Percentiles rank a stretch among this genome's conserved stretches.
phyloP scores from a whole-genome alignment of 2,329 filamentous ascomycete species.

The Diaporthe batatas region DNA sequence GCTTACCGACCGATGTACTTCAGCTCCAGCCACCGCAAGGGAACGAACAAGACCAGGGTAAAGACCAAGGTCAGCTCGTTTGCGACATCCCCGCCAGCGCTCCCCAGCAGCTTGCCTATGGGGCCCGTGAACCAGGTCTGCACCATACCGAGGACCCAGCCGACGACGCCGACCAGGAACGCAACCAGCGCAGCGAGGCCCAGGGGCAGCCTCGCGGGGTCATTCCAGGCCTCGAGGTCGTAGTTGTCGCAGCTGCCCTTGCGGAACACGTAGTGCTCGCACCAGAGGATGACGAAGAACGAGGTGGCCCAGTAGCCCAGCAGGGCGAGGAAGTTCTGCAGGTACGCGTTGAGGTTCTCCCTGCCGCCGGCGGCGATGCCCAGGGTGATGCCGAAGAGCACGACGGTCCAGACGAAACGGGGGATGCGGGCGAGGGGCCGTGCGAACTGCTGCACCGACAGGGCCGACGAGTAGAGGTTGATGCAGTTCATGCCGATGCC shows the following conservation, averaged over 20 bases:
- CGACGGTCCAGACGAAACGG: conserved; percentile 61
- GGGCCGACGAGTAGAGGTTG: conserved; percentile 55
- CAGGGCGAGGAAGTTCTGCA: conserved; percentile 62
- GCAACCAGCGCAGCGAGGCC: conserved; percentile 58
- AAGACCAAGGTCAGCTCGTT: conserved; percentile 66
- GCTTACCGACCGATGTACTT: conserved; percentile 57
- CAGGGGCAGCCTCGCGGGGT: conserved; percentile 56
- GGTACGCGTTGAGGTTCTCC: conserved; percentile 57
- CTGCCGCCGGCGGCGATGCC: conserved; percentile 57
- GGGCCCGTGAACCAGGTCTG: conserved; percentile 67
- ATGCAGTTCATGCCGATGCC: conserved; percentile 62
- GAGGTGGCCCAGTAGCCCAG: conserved; percentile 64
- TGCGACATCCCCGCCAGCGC: conserved; percentile 62
- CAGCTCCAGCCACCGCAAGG: conserved; percentile 62
- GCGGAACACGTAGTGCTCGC: conserved; percentile 63
- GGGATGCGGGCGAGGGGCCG: conserved; percentile 58
- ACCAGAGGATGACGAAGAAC: conserved; percentile 61
- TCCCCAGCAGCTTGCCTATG: conserved; percentile 58
- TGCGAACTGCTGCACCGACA: conserved; percentile 57
- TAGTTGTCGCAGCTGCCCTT: conserved; percentile 57
- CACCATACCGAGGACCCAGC: conserved; percentile 70
- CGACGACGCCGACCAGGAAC: conserved; percentile 59
- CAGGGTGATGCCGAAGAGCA: conserved; percentile 60
- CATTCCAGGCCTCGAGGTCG: conserved; percentile 63
- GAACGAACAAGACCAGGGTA: conserved; percentile 60